Evolutionary conservation across 371 early-diverging fungal species (phyloP).

Genomic region (Dinochytrium kinnereticum): DNA sequence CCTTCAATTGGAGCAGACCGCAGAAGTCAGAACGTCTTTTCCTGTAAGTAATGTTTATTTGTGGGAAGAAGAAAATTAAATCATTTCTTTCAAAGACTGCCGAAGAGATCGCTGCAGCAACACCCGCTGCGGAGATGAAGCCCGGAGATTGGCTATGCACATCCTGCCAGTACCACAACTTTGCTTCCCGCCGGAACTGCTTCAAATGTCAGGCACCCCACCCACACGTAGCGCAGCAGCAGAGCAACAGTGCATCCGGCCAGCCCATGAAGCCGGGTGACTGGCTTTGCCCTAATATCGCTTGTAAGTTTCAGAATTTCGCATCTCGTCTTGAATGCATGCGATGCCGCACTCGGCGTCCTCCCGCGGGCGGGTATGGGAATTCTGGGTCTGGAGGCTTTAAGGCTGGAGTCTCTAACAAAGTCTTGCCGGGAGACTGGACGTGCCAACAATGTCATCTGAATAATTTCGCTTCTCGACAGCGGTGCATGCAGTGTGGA

Average conservation of each 20-base stretch:
- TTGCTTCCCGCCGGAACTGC: conserved; percentile 70
- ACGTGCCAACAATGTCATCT: conserved; percentile 69
- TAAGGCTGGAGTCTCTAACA: conserved; percentile 4
- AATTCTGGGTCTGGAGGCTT: not conserved
- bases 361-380: not conserved
- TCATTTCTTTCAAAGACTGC: conserved; percentile 19
- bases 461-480: conserved; percentile 76
- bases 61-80: not conserved
- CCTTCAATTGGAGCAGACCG: conserved; percentile 61
- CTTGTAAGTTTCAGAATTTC: conserved; percentile 78
- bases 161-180: conserved; percentile 76
- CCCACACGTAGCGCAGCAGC: conserved; percentile 38
- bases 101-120: conserved; percentile 21
- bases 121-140: conserved; percentile 32
- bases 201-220: conserved; percentile 65
- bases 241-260: not conserved
- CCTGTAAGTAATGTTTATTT: conserved; percentile 47
- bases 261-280: conserved; percentile 63
- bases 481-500: conserved; percentile 44
- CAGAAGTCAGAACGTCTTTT: conserved; percentile 61
- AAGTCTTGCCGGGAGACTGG: conserved; percentile 72
- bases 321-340: conserved; percentile 45
- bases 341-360: conserved; percentile 28
- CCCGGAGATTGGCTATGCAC: conserved; percentile 83
- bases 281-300: conserved; percentile 75